Percentiles rank a stretch among this genome's conserved stretches.
phyloP scores from a whole-genome alignment of 805 yeast genomes.

The Yarrowia sp. region DNA sequence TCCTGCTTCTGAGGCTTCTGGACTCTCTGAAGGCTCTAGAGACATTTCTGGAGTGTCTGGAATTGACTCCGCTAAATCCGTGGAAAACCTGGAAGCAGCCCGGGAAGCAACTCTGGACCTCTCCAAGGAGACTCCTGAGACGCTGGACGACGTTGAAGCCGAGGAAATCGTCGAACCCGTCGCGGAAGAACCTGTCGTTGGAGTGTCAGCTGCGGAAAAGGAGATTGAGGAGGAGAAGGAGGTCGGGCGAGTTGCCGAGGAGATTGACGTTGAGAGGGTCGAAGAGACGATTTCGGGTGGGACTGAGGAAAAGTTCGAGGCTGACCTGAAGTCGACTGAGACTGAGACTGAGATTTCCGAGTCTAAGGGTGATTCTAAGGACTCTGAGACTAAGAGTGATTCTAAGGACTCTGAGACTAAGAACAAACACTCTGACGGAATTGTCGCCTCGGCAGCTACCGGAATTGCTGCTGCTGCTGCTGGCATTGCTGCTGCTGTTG shows the following conservation, averaged over 20 bases:
- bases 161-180: neutral
- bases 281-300: neutral
- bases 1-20: too few species aligned
- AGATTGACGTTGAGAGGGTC: neutral
- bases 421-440: neutral
- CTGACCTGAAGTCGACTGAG: neutral
- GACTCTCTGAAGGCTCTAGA: too few species aligned
- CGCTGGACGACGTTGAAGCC: neutral
- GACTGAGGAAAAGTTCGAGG: neutral
- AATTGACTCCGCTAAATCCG: neutral
- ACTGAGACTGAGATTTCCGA: neutral
- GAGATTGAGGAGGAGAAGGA: constrained; percentile 16
- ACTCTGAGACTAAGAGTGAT: too few species aligned
- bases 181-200: neutral
- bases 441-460: neutral
- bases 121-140: neutral
- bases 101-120: neutral
- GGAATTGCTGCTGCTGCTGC: constrained; percentile 5
- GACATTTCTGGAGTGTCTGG: too few species aligned
- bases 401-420: neutral
- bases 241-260: too few species aligned
- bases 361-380: neutral
- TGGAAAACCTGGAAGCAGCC: neutral
- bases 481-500: neutral
- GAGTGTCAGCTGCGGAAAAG: neutral